A percentile compares a stretch with the other conserved stretches of the same genome.
These are phyloP conservation scores for Tricholoma terreum DNA, from an alignment of 768 basidiomycete genomes.

Conservation along the genomic window DNA sequence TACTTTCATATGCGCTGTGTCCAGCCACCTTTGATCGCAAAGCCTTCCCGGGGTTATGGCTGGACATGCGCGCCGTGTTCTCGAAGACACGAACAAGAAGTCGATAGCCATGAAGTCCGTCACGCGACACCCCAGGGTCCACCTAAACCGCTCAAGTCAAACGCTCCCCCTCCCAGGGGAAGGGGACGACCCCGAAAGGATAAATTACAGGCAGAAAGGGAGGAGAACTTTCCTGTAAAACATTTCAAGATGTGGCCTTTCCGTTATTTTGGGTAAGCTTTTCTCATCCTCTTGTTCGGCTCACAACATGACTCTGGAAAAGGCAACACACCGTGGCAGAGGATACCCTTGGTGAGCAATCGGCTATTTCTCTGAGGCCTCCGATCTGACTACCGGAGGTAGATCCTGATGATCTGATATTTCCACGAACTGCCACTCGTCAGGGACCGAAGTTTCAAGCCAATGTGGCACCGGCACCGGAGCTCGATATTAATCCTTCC, in stretches of 20 bases:
- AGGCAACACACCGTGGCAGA: conserved; percentile 90
- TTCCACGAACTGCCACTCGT: conserved; percentile 90
- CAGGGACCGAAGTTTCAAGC: conserved; percentile 86
- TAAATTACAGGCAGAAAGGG: conserved; percentile 65
- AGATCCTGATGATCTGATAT: conserved; percentile 98
- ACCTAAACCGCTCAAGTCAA: conserved; percentile 56
- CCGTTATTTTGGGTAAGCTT: conserved; percentile 90
- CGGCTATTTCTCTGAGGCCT: conserved; percentile 10
- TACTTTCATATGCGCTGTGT: conserved; percentile 96
- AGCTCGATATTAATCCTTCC: conserved; percentile 36
- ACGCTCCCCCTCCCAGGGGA: conserved; percentile 68
- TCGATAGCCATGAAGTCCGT: conserved; percentile 71
- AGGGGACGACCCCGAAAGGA: conserved; percentile 80
- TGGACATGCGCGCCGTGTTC: conserved; percentile 98
- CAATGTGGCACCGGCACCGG: conserved; percentile 46
- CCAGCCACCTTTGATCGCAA: conserved; percentile 83
- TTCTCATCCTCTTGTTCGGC: neutral
- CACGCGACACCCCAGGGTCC: conserved; percentile 44
- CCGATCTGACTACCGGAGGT: conserved; percentile 17
- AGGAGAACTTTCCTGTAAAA: conserved; percentile 74
- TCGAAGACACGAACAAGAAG: conserved; percentile 80
- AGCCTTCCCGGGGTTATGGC: conserved; percentile 93
- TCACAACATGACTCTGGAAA: conserved; percentile 11
- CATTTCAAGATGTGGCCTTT: conserved; percentile 93
- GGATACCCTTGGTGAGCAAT: conserved; percentile 77